These are phyloP conservation scores for Imleria badia DNA, from an alignment of 768 basidiomycete genomes.

Conservation along the genomic window DNA sequence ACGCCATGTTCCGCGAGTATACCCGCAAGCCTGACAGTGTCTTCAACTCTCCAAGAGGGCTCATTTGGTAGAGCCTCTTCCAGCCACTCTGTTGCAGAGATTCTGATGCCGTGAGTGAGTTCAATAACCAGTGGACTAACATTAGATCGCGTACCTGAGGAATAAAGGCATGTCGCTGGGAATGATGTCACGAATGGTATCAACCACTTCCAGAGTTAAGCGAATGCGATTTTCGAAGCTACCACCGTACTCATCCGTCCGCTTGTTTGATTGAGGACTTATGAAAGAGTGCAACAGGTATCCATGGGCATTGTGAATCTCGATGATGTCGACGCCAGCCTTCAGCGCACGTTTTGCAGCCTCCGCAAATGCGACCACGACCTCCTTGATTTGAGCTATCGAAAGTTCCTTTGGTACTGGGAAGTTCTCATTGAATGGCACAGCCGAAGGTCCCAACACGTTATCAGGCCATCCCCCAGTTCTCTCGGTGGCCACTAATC, in stretches of 20 bases:
- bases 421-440: conserved; percentile 43
- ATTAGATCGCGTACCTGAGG: conserved; percentile 47
- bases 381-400: conserved; percentile 51
- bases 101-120: conserved; percentile 24
- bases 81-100: conserved; percentile 77
- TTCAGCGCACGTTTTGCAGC: conserved; percentile 52
- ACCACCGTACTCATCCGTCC: conserved; percentile 70
- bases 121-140: background rate
- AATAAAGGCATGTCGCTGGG: conserved; percentile 67
- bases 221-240: conserved; percentile 68
- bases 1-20: conserved; percentile 64
- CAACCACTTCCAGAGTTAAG: conserved; percentile 60
- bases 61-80: conserved; percentile 57
- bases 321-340: conserved; percentile 59
- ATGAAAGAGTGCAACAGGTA: conserved; percentile 58
- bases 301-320: conserved; percentile 67
- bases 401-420: conserved; percentile 58
- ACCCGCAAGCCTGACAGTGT: conserved; percentile 59
- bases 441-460: conserved; percentile 57
- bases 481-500: conserved; percentile 34
- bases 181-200: conserved; percentile 60
- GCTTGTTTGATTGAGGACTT: conserved; percentile 59
- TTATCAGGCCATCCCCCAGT: conserved; percentile 52
- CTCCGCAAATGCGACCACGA: conserved; percentile 56
- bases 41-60: conserved; percentile 66